A percentile compares a stretch with the other conserved stretches of the same genome.
These are phyloP conservation scores for Reutealis trisperma DNA, from an alignment of 345 rosid species.

Conservation along the genomic window DNA sequence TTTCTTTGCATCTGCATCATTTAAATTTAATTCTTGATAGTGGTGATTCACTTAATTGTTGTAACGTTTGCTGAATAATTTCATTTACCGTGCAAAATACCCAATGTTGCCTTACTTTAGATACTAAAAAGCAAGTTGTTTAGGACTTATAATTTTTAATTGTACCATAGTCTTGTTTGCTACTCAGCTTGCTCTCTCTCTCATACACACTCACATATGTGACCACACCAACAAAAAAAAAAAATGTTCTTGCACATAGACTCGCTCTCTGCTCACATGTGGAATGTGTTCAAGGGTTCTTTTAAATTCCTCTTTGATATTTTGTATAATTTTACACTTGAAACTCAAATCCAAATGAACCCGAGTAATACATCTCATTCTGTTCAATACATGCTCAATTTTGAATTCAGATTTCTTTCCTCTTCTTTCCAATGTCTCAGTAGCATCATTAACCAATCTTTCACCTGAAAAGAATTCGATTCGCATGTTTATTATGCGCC, in stretches of 20 bases:
- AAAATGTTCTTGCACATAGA: not conserved
- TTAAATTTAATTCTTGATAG: not conserved
- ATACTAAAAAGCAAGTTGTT: not conserved
- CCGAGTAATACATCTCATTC: not conserved
- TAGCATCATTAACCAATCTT: not conserved
- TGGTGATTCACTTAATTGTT: slow-evolving; percentile 2
- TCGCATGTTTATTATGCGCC: not conserved
- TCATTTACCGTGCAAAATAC: not conserved
- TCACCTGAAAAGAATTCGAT: not conserved
- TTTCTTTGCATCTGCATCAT: slow-evolving; percentile 6
- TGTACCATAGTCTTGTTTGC: not conserved
- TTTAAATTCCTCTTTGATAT: not conserved
- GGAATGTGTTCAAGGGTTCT: not conserved
- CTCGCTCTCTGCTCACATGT: not conserved
- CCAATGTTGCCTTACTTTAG: not conserved
- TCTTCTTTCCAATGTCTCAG: not conserved
- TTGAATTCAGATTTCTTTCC: not conserved
- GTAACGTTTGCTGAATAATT: not conserved
- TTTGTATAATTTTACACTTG: no score
- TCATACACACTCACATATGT: not conserved
- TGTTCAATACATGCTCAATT: not conserved
- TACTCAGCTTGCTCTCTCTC: not conserved
- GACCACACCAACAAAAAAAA: not conserved
- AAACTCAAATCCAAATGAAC: not conserved
- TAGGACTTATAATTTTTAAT: not conserved